Evolutionary conservation across 257 asterid species (phyloP).

Genomic region (Anisodus tanguticus): DNA sequence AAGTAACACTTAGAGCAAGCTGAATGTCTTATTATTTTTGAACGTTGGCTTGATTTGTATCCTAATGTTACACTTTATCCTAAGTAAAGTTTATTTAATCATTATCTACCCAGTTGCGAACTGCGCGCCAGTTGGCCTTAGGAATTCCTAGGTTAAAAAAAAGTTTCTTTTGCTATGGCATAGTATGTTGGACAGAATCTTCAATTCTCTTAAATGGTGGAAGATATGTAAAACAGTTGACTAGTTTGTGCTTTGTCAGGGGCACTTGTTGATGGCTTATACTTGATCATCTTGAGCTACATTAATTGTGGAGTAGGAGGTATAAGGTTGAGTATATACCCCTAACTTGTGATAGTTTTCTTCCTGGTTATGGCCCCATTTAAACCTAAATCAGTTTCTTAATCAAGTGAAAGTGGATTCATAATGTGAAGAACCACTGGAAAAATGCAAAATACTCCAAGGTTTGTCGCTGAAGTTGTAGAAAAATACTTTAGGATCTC

Average conservation of each 20-base stretch:
- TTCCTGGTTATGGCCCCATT: neutral
- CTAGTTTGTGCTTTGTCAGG: neutral
- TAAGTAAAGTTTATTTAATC: neutral
- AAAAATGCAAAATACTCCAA: neutral
- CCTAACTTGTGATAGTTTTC: neutral
- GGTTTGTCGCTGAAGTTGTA: neutral
- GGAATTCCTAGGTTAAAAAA: neutral
- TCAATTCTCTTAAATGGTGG: neutral
- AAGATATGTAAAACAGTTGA: neutral
- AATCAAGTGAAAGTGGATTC: constrained; percentile 3
- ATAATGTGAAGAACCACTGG: constrained; percentile 4
- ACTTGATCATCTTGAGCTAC: constrained; percentile 1
- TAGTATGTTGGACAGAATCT: neutral
- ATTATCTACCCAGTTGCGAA: neutral
- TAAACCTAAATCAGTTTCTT: constrained; percentile 6
- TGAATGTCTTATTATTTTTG: neutral
- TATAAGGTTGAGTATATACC: neutral
- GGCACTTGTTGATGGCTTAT: neutral
- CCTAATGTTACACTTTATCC: neutral
- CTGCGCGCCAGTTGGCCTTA: neutral
- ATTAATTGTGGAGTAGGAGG: neutral
- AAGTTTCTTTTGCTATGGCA: neutral
- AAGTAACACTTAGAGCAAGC: neutral
- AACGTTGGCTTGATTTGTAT: neutral
- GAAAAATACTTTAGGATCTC: neutral